Percentiles rank a stretch among this genome's conserved stretches.
phyloP scores from a whole-genome alignment of 2,329 filamentous ascomycete genomes.

The Hymenoscyphus scutula region DNA sequence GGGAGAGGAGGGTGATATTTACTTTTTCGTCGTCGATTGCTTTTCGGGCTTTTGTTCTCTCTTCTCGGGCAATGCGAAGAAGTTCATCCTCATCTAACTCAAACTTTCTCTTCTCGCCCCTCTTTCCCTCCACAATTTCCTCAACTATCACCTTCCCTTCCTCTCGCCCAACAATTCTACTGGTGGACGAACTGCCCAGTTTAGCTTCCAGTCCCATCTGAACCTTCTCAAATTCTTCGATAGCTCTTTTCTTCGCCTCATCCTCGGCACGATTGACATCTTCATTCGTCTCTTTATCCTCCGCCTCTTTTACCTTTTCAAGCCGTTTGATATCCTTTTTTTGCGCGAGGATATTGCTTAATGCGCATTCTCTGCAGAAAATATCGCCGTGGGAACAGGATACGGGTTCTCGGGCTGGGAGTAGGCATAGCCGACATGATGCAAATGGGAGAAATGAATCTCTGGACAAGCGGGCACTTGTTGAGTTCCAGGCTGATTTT shows the following conservation, averaged over 20 bases:
- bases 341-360: conserved; percentile 87
- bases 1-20: conserved; percentile 14
- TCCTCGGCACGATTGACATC: conserved; percentile 60
- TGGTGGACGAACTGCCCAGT: conserved; percentile 33
- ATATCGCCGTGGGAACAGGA: conserved; percentile 82
- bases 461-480: conserved; percentile 78
- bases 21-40: conserved; percentile 73
- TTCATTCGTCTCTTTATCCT: conserved; percentile 60
- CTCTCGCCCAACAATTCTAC: conserved; percentile 41
- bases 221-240: conserved; percentile 80
- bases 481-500: conserved; percentile 77
- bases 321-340: conserved; percentile 85
- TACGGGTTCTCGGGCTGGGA: conserved; percentile 77
- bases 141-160: conserved; percentile 45
- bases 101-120: conserved; percentile 69
- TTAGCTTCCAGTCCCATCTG: conserved; percentile 64
- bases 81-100: conserved; percentile 77
- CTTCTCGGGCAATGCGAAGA: conserved; percentile 64
- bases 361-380: conserved; percentile 92
- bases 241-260: conserved; percentile 66
- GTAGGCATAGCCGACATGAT: conserved; percentile 83
- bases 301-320: conserved; percentile 62
- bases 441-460: conserved; percentile 93
- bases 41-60: conserved; percentile 66
- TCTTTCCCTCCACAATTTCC: conserved; percentile 33